Evolutionary conservation across 176 grass and related monocot species (phyloP).

Genomic region (Oryza officinalis): DNA sequence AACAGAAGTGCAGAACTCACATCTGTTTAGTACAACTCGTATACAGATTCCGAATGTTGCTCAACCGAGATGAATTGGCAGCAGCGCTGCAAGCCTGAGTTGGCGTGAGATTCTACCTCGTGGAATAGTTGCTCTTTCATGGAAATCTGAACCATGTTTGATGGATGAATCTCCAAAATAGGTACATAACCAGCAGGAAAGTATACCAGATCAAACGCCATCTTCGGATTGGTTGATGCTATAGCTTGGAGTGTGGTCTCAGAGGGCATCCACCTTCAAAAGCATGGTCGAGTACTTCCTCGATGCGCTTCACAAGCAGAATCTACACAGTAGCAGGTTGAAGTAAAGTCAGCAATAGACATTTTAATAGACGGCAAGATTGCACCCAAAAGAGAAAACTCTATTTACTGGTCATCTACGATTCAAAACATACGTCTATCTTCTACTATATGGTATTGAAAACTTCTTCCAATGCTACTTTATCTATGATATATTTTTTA

Average conservation of each 20-base stretch:
- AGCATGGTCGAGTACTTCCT: slow-evolving; percentile 92
- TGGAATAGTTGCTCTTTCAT: not conserved
- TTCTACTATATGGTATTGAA: not conserved
- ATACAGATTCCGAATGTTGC: slow-evolving; percentile 30
- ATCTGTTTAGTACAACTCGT: not conserved
- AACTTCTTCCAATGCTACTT: not conserved
- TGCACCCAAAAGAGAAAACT: not conserved
- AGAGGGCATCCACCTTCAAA: slow-evolving; percentile 76
- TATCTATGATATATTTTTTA: not conserved
- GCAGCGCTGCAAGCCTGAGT: not conserved
- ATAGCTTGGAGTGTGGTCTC: slow-evolving; percentile 71
- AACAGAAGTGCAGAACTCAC: slow-evolving; percentile 18
- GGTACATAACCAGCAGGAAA: slow-evolving; percentile 26
- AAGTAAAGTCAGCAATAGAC: slow-evolving; percentile 26
- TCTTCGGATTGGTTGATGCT: slow-evolving; percentile 27
- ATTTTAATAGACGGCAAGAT: not conserved
- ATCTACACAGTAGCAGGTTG: slow-evolving; percentile 52
- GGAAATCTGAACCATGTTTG: not conserved
- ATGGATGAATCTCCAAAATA: slow-evolving; percentile 21
- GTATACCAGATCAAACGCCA: slow-evolving; percentile 4
- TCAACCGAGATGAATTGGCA: not conserved
- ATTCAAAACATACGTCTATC: not conserved
- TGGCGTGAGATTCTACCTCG: not conserved
- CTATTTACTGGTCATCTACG: not conserved
- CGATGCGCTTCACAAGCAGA: slow-evolving; percentile 86